A percentile compares a stretch with the other conserved stretches of the same genome.
Conservation (phyloP, 495 filamentous ascomycete genomes). For the Lepidopterella palustris region DNA sequence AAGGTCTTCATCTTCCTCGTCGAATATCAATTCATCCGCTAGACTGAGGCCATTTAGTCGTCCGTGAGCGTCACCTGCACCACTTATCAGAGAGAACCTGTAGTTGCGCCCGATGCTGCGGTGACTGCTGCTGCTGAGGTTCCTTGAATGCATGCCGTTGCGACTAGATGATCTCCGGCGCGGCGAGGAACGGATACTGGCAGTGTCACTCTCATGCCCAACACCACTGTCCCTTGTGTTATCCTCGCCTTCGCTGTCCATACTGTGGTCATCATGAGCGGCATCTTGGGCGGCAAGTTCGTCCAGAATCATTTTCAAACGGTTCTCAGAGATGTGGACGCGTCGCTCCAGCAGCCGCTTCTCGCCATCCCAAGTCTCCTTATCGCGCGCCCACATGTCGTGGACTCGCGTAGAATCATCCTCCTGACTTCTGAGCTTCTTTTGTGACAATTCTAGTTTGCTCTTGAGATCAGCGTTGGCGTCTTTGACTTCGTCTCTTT, state of each 20-base stretch:
- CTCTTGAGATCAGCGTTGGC: conserved; percentile 64
- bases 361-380: conserved; percentile 73
- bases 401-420: conserved; percentile 74
- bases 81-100: conserved; percentile 61
- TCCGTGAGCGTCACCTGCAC: conserved; percentile 44
- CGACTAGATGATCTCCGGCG: conserved; percentile 44
- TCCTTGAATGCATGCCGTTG: conserved; percentile 47
- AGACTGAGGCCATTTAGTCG: conserved; percentile 66
- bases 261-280: conserved; percentile 40
- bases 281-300: conserved; percentile 75
- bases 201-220: conserved; percentile 61
- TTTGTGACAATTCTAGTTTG: conserved; percentile 72
- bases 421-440: conserved; percentile 70
- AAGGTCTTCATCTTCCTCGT: conserved; percentile 57
- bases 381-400: conserved; percentile 71
- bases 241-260: conserved; percentile 50
- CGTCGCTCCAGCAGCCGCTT: conserved; percentile 74
- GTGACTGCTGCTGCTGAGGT: conserved; percentile 59
- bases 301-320: conserved; percentile 73
- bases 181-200: conserved; percentile 65
- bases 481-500: conserved; percentile 79
- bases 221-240: conserved; percentile 40
- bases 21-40: conserved; percentile 84
- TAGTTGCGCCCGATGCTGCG: conserved; percentile 37
- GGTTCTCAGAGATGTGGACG: conserved; percentile 77